These are phyloP conservation scores for Aspergillus coremiiformis DNA, from an alignment of 495 filamentous ascomycete species.

Conservation along the genomic window DNA sequence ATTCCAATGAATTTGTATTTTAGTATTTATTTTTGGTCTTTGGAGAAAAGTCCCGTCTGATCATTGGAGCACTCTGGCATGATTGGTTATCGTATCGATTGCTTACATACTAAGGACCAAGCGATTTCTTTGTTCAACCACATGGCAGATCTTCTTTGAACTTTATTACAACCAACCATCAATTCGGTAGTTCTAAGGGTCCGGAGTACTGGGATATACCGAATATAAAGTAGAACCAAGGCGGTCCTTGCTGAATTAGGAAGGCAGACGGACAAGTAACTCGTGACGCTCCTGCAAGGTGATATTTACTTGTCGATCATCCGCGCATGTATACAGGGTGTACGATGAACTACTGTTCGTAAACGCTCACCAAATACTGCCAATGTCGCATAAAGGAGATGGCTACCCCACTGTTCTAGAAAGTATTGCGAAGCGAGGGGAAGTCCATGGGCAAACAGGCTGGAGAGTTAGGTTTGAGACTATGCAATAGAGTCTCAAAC, in stretches of 20 bases:
- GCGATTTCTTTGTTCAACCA: not conserved
- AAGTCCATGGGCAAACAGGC: not conserved
- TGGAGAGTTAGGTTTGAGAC: slow-evolving; percentile 2
- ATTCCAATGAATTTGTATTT: too few species aligned
- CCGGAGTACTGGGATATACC: not conserved
- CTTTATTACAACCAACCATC: not conserved
- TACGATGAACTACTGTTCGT: slow-evolving; percentile 4
- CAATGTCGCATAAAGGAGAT: not conserved
- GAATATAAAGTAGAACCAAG: not conserved
- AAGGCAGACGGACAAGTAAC: not conserved
- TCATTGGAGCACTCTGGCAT: not conserved
- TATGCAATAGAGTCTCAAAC: slow-evolving; percentile 2
- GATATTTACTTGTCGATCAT: slow-evolving; percentile 2
- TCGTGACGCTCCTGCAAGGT: not conserved
- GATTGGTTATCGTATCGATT: not conserved
- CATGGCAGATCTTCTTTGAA: not conserved
- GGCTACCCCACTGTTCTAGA: slow-evolving; percentile 4
- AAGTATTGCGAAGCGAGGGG: slow-evolving; percentile 5
- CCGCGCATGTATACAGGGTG: not conserved
- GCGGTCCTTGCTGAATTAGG: not conserved
- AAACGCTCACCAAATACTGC: not conserved
- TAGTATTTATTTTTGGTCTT: too few species aligned
- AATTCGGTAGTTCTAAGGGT: not conserved
- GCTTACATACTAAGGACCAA: not conserved
- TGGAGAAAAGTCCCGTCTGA: too few species aligned